Base-by-base conservation (phyloP, 441 rosid genomes). In the Omphalea diandra region DNA sequence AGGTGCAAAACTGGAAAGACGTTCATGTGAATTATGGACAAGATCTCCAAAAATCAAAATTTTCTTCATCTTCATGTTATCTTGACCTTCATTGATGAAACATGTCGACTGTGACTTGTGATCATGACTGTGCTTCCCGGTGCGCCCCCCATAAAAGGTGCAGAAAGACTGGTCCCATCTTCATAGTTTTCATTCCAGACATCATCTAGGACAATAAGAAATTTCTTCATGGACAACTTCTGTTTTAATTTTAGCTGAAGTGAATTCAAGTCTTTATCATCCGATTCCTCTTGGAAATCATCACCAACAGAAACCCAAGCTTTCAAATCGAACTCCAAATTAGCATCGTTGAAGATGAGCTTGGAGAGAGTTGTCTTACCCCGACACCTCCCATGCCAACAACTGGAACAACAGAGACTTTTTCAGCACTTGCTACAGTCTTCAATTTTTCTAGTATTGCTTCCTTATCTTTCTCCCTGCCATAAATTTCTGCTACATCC, bases 251-350 rank as follows among this genome's bases (percentile, higher is more conserved):
- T 66, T 1, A 2, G 53, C 44, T 71, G 79, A 22, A 71, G 50
- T 2, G 11, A 18, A 26, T 67, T 62, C 38, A 76, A 36, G 35
- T 76, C 60, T 4, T 29, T 46, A 8, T 4, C 18, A 29, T 35
- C 63, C 11, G 4, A 54, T 49, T 49, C 40, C 18, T 32, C 40
- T 62, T 76, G 20, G 72, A 76, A 76, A 18, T 61, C 69, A 1
- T 76, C 76, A 7, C 59, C 65, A 8, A 76, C 76, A 11, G 49
- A 67, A 20, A 66, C 72, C 76, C 79, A 76, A 9, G 27, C 35
- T 46, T 10, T 67, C 35, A 66, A 47, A 60, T 59, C 68, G 38
- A 71, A 76, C 10, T 26, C 9, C 32, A 67, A 15, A 1, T 3
- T 14, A 0, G 24, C 50, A 11, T 62, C 65, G 35, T 72, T 62